Conservation (phyloP, 2,329 filamentous ascomycete genomes). For the Ophiostoma populinum region DNA sequence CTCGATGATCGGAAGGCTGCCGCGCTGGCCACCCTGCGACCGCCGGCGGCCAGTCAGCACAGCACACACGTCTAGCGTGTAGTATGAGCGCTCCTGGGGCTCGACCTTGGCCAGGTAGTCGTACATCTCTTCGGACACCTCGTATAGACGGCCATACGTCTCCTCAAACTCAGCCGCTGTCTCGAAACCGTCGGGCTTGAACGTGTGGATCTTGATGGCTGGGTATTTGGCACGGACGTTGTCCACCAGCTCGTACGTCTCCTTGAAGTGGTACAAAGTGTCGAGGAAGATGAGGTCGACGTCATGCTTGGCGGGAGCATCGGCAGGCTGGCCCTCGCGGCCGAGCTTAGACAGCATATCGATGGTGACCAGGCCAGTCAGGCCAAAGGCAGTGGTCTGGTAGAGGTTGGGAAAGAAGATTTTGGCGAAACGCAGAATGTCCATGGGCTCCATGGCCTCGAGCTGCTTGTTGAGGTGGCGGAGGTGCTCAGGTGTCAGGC, state of each 20-base stretch:
- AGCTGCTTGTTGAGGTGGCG: conserved; percentile 82
- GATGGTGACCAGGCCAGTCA: conserved; percentile 65
- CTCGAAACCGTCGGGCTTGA: conserved; percentile 64
- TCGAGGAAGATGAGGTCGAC: conserved; percentile 66
- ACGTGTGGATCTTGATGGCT: conserved; percentile 67
- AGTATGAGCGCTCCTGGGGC: conserved; percentile 80
- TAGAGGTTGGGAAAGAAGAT: conserved; percentile 78
- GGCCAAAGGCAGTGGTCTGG: conserved; percentile 69
- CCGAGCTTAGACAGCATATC: conserved; percentile 72
- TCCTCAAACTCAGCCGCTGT: conserved; percentile 62
- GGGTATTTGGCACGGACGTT: conserved; percentile 62
- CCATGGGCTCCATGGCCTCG: conserved; percentile 73
- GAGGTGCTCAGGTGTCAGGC: conserved; percentile 75
- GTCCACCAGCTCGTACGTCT: conserved; percentile 59
- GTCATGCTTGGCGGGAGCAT: conserved; percentile 13
- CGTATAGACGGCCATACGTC: conserved; percentile 74
- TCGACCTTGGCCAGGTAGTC: conserved; percentile 98
- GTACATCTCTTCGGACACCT: conserved; percentile 73
- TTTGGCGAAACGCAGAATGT: conserved; percentile 84
- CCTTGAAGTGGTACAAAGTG: conserved; percentile 66
- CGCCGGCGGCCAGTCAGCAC: conserved; percentile 83
- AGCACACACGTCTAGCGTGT: conserved; percentile 71
- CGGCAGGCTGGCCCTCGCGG: conserved; percentile 26
- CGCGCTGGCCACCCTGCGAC: conserved; percentile 84
- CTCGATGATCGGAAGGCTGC: conserved; percentile 80